Evolutionary conservation across 192 early-diverging fungal genomes (phyloP), one percentile per base, ranked within the genome.

Genomic region (Funneliformis geosporum): DNA sequence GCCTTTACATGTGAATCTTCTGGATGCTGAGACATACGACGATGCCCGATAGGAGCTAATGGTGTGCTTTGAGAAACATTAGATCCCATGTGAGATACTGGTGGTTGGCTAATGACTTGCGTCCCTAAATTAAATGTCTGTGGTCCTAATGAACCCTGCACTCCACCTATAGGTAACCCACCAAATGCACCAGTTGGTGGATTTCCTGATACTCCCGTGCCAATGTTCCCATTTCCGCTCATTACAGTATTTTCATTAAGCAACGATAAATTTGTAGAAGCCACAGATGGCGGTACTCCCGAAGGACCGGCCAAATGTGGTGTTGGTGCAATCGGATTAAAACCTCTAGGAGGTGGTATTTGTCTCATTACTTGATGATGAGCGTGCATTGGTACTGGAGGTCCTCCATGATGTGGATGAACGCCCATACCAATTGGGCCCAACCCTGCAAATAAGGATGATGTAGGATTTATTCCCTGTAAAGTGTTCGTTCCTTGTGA

Each of bases 41-140:
- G 72, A 75, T 86, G 85, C 7, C 86, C 86, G 39, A 87, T 85
- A 4, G 86, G 86, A 33, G 84, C 81, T 60, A 87, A 80, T 8
- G 83, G 81, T 21, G 82, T 76, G 82, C 79, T 83, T 25, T 80
- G 80, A 10, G 76, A 71, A 42, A 82, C 76, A 40, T 80, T 81
- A 23, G 82, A 69, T 39, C 73, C 80, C 16, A 85, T 83, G 14
- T 82, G 76, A 71, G 82, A 82, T 8, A 80, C 46, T 14, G 79
- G 60, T 39, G 85, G 82, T 81, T 65, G 85, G 79, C 43, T 79
- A 79, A 59, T 46, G 16, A 66, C 70, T 80, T 75, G 46, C 66
- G 21, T 77, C 21, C 64, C 67, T 14, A 47, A 80, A 81, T 68
- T 81, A 80, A 62, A 65, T 70, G 28, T 65, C 55, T 73, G 82